Evolutionary conservation across 257 asterid genomes (phyloP).

Genomic region (Solanum peruvianum): DNA sequence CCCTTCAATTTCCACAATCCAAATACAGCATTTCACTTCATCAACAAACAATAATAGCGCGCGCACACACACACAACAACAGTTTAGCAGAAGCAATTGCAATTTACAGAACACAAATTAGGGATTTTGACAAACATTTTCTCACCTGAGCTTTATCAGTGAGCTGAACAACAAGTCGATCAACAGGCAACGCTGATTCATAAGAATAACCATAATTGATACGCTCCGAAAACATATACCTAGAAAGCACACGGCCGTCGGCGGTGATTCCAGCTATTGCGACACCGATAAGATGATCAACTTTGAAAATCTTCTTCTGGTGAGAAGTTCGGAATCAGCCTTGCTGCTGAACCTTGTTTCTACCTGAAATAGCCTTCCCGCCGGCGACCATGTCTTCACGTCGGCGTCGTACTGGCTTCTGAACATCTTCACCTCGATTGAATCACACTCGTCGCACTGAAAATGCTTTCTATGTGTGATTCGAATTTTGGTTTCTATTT

Average conservation of each 20-base stretch:
- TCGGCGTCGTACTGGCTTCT: slow-evolving; percentile 95
- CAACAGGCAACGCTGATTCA: slow-evolving; percentile 79
- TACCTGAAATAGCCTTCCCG: slow-evolving; percentile 85
- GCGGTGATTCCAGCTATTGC: slow-evolving; percentile 98
- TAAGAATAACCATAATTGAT: slow-evolving; percentile 76
- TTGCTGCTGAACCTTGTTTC: slow-evolving; percentile 98
- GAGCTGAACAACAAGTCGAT: slow-evolving; percentile 89
- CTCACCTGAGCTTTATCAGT: slow-evolving; percentile 98
- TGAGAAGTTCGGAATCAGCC: slow-evolving; percentile 87
- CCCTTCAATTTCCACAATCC: neutral
- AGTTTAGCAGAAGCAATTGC: neutral
- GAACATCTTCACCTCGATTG: slow-evolving; percentile 29
- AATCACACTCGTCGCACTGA: neutral
- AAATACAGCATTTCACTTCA: neutral
- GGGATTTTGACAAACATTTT: neutral
- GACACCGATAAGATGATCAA: slow-evolving; percentile 95
- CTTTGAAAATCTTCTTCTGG: slow-evolving; percentile 99
- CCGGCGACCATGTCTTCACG: slow-evolving; percentile 98
- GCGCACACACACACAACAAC: neutral
- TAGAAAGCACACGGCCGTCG: slow-evolving; percentile 88
- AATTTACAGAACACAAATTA: neutral
- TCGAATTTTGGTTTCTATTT: slow-evolving; percentile 19
- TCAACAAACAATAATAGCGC: neutral
- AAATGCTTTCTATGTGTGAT: neutral
- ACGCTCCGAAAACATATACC: slow-evolving; percentile 88